A percentile compares a stretch with the other conserved stretches of the same genome.
Conservation (phyloP, 1,139 yeast species). For the Yamadazyma atmosphaerica region DNA sequence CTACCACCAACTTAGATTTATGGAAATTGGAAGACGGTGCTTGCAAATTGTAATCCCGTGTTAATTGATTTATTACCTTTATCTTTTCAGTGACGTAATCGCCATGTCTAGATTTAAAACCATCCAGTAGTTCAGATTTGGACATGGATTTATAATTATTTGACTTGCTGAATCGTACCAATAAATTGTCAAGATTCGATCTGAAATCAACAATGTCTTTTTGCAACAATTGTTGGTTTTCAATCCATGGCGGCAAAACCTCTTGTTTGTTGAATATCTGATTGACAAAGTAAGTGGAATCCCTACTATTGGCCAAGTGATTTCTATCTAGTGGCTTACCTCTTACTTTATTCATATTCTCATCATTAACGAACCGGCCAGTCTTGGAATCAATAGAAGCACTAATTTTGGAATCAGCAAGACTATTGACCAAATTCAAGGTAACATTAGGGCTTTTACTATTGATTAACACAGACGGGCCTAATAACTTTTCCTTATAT, state of each 20-base stretch:
- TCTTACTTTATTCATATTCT: constrained; percentile 48
- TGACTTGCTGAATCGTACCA: constrained; percentile 19
- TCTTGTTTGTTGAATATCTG: constrained; percentile 72
- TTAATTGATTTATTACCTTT: constrained; percentile 52
- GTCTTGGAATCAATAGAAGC: constrained; percentile 60
- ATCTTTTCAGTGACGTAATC: constrained; percentile 46
- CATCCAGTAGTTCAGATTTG: constrained; percentile 12
- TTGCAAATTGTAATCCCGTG: constrained; percentile 76
- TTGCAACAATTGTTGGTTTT: constrained; percentile 64
- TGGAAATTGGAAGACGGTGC: constrained; percentile 73
- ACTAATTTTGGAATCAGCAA: constrained; percentile 76
- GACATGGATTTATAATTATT: constrained; percentile 6
- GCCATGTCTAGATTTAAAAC: constrained; percentile 7
- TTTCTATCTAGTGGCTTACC: constrained; percentile 59
- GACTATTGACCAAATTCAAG: constrained; percentile 49
- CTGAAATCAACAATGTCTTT: constrained; percentile 48
- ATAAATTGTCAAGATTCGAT: constrained; percentile 38
- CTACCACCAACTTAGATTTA: constrained; percentile 56
- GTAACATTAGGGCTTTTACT: constrained; percentile 39
- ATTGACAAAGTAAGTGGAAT: constrained; percentile 44
- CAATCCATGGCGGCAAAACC: constrained; percentile 87
- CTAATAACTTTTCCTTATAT: constrained; percentile 62
- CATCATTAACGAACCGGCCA: constrained; percentile 60
- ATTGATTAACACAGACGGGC: constrained; percentile 53
- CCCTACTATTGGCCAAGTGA: constrained; percentile 60